These are phyloP conservation scores for Diplodia scrobiculata DNA, from an alignment of 2,329 filamentous ascomycete species.

Conservation along the genomic window DNA sequence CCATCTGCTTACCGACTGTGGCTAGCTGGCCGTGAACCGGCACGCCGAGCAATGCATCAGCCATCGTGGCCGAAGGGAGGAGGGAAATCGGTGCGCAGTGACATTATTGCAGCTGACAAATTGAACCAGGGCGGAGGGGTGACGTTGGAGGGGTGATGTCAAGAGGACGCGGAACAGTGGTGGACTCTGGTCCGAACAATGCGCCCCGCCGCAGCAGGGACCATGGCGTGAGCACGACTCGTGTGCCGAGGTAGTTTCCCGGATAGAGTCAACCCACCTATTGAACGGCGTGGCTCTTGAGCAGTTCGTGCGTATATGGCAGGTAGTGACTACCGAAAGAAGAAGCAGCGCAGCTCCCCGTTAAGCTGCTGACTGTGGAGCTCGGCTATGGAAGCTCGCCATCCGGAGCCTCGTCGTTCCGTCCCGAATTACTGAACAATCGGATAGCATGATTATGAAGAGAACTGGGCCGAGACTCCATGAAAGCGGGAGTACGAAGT, in stretches of 20 bases:
- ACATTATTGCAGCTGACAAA: constrained; percentile 6
- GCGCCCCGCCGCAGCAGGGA: background rate
- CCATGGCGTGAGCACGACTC: background rate
- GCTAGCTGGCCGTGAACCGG: background rate
- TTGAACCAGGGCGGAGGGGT: background rate
- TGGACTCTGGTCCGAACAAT: background rate
- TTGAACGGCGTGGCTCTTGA: background rate
- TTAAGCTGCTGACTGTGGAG: constrained; percentile 11
- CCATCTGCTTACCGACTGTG: background rate
- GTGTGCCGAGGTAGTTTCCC: constrained; percentile 15
- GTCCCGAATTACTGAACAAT: background rate
- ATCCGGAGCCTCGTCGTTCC: background rate
- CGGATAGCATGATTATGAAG: too few species aligned
- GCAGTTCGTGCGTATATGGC: background rate
- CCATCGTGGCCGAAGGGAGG: background rate
- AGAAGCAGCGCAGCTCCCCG: background rate
- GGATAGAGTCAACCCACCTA: background rate
- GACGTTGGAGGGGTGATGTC: constrained; percentile 1
- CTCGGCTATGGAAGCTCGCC: background rate
- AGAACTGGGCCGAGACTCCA: too few species aligned
- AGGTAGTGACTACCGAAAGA: background rate
- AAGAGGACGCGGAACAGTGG: background rate
- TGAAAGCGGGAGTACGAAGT: too few species aligned
- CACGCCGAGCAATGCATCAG: background rate
- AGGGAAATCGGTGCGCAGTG: background rate